A percentile compares a stretch with the other conserved stretches of the same genome.
Conservation (phyloP, 2,329 filamentous ascomycete genomes). For the Xylaria sp. region DNA sequence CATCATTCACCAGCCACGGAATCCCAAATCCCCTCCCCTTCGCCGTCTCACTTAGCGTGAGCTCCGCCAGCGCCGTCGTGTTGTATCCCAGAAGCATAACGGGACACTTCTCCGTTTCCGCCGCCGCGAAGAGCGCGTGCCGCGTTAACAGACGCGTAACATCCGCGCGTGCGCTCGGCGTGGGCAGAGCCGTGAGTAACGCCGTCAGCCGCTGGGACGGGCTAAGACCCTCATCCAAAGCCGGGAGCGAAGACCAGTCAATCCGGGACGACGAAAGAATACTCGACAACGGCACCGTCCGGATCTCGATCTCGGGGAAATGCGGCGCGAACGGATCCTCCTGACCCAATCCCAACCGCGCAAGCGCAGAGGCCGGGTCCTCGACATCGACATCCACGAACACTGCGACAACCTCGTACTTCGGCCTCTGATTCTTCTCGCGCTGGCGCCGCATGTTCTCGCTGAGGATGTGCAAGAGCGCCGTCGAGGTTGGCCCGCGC, state of each 20-base stretch:
- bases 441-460: conserved; percentile 62
- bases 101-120: conserved; percentile 55
- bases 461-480: conserved; percentile 70
- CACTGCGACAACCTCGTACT: conserved; percentile 60
- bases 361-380: too few relatives aligned
- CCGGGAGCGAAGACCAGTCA: conserved; percentile 48
- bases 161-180: conserved; percentile 71
- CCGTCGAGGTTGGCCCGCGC: conserved; percentile 73
- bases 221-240: conserved; percentile 1
- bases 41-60: conserved; percentile 79
- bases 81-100: conserved; percentile 78
- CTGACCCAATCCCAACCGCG: too few relatives aligned
- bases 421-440: conserved; percentile 46
- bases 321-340: conserved; percentile 29
- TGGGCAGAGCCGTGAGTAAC: conserved; percentile 58
- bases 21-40: conserved; percentile 84
- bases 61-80: conserved; percentile 81
- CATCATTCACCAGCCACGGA: conserved; percentile 77
- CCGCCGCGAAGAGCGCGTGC: conserved; percentile 63
- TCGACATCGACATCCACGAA: conserved; percentile 10
- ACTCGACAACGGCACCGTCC: conserved; percentile 54
- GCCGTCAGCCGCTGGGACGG: conserved; percentile 38
- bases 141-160: conserved; percentile 64
- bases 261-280: conserved; percentile 33
- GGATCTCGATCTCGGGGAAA: conserved; percentile 64